These are phyloP conservation scores for Przewalskia tangutica DNA, from an alignment of 257 asterid species.

Conservation along the genomic window DNA sequence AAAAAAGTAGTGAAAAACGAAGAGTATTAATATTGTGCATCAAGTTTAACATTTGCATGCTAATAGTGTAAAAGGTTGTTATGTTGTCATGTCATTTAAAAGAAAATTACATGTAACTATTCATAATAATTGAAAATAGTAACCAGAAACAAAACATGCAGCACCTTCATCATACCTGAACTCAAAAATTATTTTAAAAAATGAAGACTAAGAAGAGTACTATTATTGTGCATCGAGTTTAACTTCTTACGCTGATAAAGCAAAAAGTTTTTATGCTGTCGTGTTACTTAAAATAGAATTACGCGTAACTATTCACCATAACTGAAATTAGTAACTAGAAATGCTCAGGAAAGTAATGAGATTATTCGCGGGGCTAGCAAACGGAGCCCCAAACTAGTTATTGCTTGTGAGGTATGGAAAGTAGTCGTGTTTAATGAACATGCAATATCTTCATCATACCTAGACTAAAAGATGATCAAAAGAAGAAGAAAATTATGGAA, in stretches of 20 bases:
- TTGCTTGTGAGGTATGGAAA: no score
- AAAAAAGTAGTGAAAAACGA: not conserved
- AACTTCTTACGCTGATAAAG: not conserved
- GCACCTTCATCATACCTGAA: no score
- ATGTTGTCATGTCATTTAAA: not conserved
- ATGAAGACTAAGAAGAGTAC: not conserved
- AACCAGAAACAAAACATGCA: not conserved
- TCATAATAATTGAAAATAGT: no score
- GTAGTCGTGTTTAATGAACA: constrained; percentile 13
- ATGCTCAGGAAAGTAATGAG: no score
- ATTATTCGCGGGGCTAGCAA: no score
- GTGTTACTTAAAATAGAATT: not conserved
- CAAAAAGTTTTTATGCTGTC: not conserved
- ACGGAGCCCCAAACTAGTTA: no score
- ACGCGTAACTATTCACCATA: not conserved
- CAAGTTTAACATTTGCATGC: no score
- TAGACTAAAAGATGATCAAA: no score
- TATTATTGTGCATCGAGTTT: not conserved
- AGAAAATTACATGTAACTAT: not conserved
- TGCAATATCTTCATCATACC: not conserved
- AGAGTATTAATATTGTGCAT: not conserved
- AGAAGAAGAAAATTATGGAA: not conserved
- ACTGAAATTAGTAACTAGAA: not conserved
- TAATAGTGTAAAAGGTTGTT: not conserved
- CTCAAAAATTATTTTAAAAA: no score